phyloP scores from a whole-genome alignment of 2,329 filamentous ascomycete genomes.

The Fusarium sp. region DNA sequence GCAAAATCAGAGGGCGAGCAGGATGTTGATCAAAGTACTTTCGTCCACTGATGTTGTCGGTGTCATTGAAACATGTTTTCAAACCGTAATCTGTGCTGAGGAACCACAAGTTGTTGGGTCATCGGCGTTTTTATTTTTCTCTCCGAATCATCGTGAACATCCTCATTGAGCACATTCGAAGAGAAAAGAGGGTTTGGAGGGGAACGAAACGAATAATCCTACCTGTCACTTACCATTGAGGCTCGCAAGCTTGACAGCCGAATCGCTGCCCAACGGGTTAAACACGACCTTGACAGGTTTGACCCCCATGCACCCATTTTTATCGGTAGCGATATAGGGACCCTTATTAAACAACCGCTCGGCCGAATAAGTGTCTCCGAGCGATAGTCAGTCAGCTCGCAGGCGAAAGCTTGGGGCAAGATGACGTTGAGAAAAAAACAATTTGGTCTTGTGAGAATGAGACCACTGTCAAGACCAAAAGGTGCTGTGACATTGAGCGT shows the following conservation, averaged over 20 bases:
- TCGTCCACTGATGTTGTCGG: too few species aligned
- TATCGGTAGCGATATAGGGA: constrained; percentile 13
- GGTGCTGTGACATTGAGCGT: constrained; percentile 21
- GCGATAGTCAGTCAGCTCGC: neutral
- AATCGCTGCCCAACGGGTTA: constrained; percentile 19
- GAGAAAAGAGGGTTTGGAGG: constrained; percentile 6
- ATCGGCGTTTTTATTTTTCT: constrained; percentile 23
- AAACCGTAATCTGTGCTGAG: constrained; percentile 3
- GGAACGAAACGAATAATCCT: constrained; percentile 16
- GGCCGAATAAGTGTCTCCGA: constrained; percentile 33
- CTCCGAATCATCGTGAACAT: constrained; percentile 31
- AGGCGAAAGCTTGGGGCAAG: constrained; percentile 9
- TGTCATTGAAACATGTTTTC: too few species aligned
- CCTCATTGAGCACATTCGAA: constrained; percentile 16
- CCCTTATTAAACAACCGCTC: constrained; percentile 31
- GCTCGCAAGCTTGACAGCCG: constrained; percentile 8
- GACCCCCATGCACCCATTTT: constrained; percentile 25
- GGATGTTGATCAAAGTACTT: constrained; percentile 30
- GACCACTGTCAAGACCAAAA: constrained; percentile 7
- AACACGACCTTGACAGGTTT: constrained; percentile 24
- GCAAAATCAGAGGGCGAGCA: constrained; percentile 31
- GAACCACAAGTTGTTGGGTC: constrained; percentile 21
- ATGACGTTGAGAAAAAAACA: constrained; percentile 30
- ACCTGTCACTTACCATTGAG: constrained; percentile 14
- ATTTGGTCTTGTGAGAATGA: constrained; percentile 12